A percentile compares a stretch with the other conserved stretches of the same genome.
Conservation (phyloP, 2,329 filamentous ascomycete genomes). For the Aspergillus jensenii region DNA sequence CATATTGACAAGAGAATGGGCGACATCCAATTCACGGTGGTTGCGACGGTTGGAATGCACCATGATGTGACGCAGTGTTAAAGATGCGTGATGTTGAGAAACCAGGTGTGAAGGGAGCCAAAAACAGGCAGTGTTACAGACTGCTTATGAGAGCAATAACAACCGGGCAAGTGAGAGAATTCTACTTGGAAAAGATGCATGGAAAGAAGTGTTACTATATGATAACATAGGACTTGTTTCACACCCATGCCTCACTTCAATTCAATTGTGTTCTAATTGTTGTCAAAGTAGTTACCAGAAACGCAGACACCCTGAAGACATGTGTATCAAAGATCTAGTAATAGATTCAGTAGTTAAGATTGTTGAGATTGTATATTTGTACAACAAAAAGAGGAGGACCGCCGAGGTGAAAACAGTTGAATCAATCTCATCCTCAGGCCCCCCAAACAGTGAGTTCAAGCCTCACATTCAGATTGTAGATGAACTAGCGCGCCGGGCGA, state of each 20-base stretch:
- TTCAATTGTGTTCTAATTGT: too few species aligned
- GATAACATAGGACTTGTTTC: too few species aligned
- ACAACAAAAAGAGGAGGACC: not conserved
- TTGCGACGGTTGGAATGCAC: not conserved
- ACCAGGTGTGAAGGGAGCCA: too few species aligned
- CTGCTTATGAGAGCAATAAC: too few species aligned
- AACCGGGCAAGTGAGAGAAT: too few species aligned
- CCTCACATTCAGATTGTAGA: not conserved
- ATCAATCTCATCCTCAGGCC: not conserved
- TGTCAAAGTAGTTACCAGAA: not conserved
- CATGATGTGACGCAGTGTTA: too few species aligned
- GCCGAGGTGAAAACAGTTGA: not conserved
- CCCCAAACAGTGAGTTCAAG: not conserved
- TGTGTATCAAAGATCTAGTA: not conserved
- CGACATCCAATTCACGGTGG: not conserved
- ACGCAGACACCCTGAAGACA: not conserved
- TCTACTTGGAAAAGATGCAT: too few species aligned
- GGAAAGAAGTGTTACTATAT: too few species aligned
- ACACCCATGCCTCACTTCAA: too few species aligned
- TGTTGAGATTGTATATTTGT: not conserved
- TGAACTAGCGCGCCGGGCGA: not conserved
- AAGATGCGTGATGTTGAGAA: too few species aligned
- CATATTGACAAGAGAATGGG: not conserved
- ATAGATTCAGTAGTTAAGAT: too few species aligned
- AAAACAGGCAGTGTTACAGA: too few species aligned